phyloP scores from a whole-genome alignment of 345 rosid genomes.

The Linum trigynum region DNA sequence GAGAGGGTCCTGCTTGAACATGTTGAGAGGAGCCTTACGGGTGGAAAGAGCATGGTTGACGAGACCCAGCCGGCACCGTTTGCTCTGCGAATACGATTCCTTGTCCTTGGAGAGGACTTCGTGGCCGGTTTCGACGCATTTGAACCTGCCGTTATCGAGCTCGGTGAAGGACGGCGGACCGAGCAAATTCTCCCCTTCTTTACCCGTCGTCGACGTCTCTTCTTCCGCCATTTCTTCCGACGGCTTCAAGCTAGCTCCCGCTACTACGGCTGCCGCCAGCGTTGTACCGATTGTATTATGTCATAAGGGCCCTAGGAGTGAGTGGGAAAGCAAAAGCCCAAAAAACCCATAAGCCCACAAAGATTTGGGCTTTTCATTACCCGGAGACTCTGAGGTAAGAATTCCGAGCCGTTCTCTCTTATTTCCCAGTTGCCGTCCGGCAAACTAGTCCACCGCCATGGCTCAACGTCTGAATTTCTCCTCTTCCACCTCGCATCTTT shows the following conservation, averaged over 20 bases:
- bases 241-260: not conserved
- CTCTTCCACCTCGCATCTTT: too few relatives aligned
- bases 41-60: conserved; percentile 59
- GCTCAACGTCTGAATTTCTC: not conserved
- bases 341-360: too few relatives aligned
- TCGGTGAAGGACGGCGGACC: conserved; percentile 51
- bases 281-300: not conserved
- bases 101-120: conserved; percentile 57
- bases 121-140: conserved; percentile 84
- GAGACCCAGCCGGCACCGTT: conserved; percentile 84
- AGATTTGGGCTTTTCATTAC: too few relatives aligned
- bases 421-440: too few relatives aligned
- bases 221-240: conserved; percentile 11
- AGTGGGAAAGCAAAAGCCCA: too few relatives aligned
- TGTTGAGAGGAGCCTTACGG: conserved; percentile 63
- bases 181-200: conserved; percentile 48
- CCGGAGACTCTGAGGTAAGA: too few relatives aligned
- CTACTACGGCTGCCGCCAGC: not conserved
- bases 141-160: conserved; percentile 61
- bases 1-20: conserved; percentile 64
- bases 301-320: too few relatives aligned
- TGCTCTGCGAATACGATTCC: conserved; percentile 54
- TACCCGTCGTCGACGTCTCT: conserved; percentile 12
- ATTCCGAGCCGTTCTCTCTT: too few relatives aligned
- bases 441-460: not conserved